Percentiles rank a stretch among this genome's conserved stretches.
Conservation (phyloP, 228 moss, liverwort and hornwort genomes). For the Sphagnum magellanicum region DNA sequence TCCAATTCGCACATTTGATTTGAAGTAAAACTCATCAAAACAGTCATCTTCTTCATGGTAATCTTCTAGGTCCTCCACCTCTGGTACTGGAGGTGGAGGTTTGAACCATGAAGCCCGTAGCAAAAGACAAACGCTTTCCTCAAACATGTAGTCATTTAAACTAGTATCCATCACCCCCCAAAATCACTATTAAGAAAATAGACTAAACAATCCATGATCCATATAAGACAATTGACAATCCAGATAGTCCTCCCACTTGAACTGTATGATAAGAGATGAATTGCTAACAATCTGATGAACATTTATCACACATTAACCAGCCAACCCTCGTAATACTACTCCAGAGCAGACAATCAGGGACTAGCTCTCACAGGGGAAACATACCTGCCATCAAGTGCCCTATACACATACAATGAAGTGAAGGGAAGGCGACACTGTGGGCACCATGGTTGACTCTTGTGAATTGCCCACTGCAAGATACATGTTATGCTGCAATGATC, state of each 20-base stretch:
- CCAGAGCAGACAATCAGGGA: too few species aligned
- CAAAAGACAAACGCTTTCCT: constrained; percentile 66
- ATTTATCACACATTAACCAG: too few species aligned
- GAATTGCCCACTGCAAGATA: constrained; percentile 64
- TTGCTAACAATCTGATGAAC: too few species aligned
- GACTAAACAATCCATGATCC: not conserved
- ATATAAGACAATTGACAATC: not conserved
- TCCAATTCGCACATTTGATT: constrained; percentile 59
- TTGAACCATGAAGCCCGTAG: constrained; percentile 60
- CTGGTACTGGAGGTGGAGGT: constrained; percentile 34
- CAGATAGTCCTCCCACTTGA: too few species aligned
- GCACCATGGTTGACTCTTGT: constrained; percentile 59
- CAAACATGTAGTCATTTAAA: constrained; percentile 49
- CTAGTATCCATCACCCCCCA: constrained; percentile 15
- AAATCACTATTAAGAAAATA: not conserved
- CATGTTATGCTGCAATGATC: constrained; percentile 47
- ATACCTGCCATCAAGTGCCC: constrained; percentile 55
- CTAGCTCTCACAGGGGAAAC: too few species aligned
- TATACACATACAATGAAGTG: constrained; percentile 53
- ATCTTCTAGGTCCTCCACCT: constrained; percentile 49
- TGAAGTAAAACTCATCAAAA: constrained; percentile 56
- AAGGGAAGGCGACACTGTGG: constrained; percentile 67
- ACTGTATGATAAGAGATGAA: too few species aligned
- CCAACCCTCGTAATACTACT: too few species aligned
- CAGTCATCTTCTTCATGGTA: constrained; percentile 58